Evolutionary conservation across 495 filamentous ascomycete genomes (phyloP).

Genomic region (Chaetomium fimeti): DNA sequence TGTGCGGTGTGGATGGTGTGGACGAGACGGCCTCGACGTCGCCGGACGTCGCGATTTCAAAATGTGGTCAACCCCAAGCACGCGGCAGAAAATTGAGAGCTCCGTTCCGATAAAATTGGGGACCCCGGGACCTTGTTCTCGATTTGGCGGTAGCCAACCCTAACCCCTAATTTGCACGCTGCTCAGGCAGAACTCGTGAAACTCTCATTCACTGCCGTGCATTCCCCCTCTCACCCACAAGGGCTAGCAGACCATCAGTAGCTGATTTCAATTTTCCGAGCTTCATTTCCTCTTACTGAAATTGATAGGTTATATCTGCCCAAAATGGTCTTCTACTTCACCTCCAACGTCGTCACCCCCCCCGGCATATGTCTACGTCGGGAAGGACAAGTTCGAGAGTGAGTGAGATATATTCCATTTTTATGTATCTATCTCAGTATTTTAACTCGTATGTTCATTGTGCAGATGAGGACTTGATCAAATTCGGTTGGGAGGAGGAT

Average conservation of each 20-base stretch:
- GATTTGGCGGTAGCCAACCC: constrained; percentile 8
- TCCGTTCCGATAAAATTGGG: constrained; percentile 4
- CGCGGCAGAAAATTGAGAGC: constrained; percentile 23
- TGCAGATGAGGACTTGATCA: constrained; percentile 92
- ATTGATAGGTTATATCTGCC: no score
- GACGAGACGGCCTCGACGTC: constrained; percentile 18
- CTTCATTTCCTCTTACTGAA: neutral
- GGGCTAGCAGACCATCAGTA: no score
- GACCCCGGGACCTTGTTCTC: neutral
- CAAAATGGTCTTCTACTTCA: constrained; percentile 93
- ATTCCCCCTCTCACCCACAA: neutral
- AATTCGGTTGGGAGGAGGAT: constrained; percentile 89
- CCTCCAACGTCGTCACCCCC: constrained; percentile 66
- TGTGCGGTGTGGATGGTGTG: constrained; percentile 7
- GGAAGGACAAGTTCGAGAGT: constrained; percentile 99
- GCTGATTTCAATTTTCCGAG: neutral
- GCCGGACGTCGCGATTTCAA: constrained; percentile 16
- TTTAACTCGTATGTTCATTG: constrained; percentile 8
- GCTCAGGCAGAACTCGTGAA: neutral
- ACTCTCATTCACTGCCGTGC: neutral
- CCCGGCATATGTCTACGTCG: constrained; percentile 88
- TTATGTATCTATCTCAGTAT: neutral
- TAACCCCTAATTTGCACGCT: constrained; percentile 1
- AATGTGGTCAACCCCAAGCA: neutral
- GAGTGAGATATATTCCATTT: constrained; percentile 33